A percentile compares a stretch with the other conserved stretches of the same genome.
Evolutionary conservation across 176 grass and related monocot species (phyloP).

Genomic region (Eleusine indica): DNA sequence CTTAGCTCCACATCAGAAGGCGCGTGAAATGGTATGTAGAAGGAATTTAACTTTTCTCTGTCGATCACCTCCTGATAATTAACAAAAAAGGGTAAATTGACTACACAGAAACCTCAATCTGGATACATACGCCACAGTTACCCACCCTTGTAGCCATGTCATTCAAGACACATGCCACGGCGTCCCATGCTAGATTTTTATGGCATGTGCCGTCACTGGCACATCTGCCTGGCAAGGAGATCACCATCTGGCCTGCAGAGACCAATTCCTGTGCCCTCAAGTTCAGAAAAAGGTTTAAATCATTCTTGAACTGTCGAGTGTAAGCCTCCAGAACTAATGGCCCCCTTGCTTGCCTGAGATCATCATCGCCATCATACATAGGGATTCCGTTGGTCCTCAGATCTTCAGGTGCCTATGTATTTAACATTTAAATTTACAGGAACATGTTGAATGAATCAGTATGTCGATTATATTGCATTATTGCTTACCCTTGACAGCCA

Average conservation of each 20-base stretch:
- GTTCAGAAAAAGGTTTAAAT: constrained; percentile 30
- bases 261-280: constrained; percentile 28
- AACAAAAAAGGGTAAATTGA: no score
- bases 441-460: not conserved
- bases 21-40: no score
- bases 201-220: not conserved
- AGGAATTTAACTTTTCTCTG: no score
- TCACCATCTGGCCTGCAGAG: not conserved
- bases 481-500: constrained; percentile 25
- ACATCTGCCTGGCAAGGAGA: constrained; percentile 10
- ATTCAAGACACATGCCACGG: constrained; percentile 9
- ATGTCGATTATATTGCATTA: not conserved
- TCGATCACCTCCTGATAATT: no score
- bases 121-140: no score
- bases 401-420: constrained; percentile 32
- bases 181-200: no score
- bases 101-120: no score
- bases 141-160: constrained; percentile 33
- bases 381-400: constrained; percentile 25
- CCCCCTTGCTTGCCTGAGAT: not conserved
- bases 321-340: constrained; percentile 28
- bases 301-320: constrained; percentile 30
- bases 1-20: no score
- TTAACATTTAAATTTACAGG: not conserved
- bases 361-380: not conserved